Base-by-base conservation (phyloP, 345 rosid species). In the Hibiscus syriacus region DNA sequence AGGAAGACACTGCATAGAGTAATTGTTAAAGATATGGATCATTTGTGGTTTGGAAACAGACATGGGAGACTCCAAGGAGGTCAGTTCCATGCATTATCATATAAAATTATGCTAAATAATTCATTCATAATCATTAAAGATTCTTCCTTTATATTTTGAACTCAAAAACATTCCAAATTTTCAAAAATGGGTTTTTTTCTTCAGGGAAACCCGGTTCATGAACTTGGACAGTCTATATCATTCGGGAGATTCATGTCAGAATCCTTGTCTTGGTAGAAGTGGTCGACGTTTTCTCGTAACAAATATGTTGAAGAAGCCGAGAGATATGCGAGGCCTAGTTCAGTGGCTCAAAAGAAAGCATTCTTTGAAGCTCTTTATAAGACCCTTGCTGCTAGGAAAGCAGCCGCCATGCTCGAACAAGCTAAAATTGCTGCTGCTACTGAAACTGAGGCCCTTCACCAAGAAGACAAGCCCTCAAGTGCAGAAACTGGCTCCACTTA, bases 161-260 rank as follows among this genome's bases (percentile, higher is more conserved):
- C 25, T 34, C 34, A 16, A 45, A 45, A 19, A n/a, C n/a, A 1
- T 45, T 45, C 50, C 19, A 45, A 45, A 16, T 4, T 45, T 16
- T 14, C 6, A 50, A 50, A 50, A 50, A 20, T 22, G 55, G 55
- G 12, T 50, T 50, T 7, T 60, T 22, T 39, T 82, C 81, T 83
- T 58, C 92, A 86, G 91, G 91, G 80, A 17, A 86, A 87, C 45
- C 87, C 90, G 46, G 22, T 80, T 60, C 75, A n/a, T n/a, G n/a
- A n/a, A n/a, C n/a, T 89, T 9, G 85, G 91, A 12, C 96, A 94
- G 71, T 94, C 99, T 3, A 77, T 94, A 58, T 87, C 93, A 4
- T 94, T 94, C 7, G 99, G 99, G 64, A 86, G 97, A 81, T 94
- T 87, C 62, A 76, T 80, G 86, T 78, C 96, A 16, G 99, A 94